Conservation (phyloP, 352 stramenopile species). For the Saprolegnia diclina region DNA sequence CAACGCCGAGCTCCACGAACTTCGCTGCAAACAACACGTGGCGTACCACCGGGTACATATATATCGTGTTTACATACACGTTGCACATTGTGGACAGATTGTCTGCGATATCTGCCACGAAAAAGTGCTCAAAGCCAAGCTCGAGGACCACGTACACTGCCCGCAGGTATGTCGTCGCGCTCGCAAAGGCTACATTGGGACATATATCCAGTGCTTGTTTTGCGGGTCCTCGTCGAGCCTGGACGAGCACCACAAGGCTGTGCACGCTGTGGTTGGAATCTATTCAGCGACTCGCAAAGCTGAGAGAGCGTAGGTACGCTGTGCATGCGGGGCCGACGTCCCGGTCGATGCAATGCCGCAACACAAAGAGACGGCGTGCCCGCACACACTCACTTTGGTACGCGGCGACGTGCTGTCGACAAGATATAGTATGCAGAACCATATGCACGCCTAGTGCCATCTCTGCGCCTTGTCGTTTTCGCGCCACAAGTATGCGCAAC, state of each 20-base stretch:
- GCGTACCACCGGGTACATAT: slow-evolving; percentile 44
- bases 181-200: background rate
- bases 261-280: background rate
- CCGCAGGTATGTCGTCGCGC: background rate
- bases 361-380: background rate
- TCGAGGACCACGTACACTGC: slow-evolving; percentile 42
- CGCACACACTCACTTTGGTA: background rate
- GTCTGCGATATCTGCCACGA: slow-evolving; percentile 38
- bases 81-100: slow-evolving; percentile 29
- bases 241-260: background rate
- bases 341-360: background rate
- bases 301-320: background rate
- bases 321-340: background rate
- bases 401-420: slow-evolving; percentile 27
- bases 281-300: no score
- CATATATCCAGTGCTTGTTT: background rate
- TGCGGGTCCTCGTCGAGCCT: background rate
- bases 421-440: slow-evolving; percentile 27
- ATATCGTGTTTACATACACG: background rate
- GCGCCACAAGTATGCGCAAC: slow-evolving; percentile 35
- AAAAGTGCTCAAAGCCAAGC: slow-evolving; percentile 32
- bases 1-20: slow-evolving; percentile 38
- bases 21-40: slow-evolving; percentile 43
- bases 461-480: slow-evolving; percentile 52
- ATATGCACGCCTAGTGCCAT: slow-evolving; percentile 27